Conservation (phyloP, 768 basidiomycete species). For the Collybiopsis luxurians region DNA sequence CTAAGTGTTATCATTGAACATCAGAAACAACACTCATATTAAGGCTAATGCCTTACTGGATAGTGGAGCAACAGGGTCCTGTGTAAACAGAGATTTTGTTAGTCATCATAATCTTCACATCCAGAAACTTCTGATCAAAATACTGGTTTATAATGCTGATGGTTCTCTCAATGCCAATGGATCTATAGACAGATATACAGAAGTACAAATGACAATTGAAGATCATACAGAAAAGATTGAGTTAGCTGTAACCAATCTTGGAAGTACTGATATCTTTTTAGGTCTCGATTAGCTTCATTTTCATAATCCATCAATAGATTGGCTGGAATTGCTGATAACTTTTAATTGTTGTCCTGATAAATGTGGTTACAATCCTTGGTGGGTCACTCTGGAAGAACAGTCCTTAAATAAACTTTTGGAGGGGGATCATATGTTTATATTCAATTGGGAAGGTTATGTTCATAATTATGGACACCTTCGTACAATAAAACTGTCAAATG, state of each 20-base stretch:
- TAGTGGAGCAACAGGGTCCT: too few relatives aligned
- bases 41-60: too few relatives aligned
- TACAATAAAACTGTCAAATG: too few relatives aligned
- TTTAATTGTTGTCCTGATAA: conserved; percentile 4
- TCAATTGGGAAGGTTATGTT: too few relatives aligned
- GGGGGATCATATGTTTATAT: too few relatives aligned
- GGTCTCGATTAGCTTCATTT: conserved; percentile 7
- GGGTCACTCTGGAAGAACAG: background rate
- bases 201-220: background rate
- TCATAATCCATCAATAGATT: conserved; percentile 2
- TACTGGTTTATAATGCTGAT: background rate
- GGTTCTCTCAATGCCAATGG: background rate
- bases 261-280: conserved; percentile 7
- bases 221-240: background rate
- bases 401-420: too few relatives aligned
- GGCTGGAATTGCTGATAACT: background rate
- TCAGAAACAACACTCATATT: too few relatives aligned
- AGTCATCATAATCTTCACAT: background rate
- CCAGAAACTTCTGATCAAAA: background rate
- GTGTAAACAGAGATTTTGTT: too few relatives aligned
- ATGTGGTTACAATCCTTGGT: background rate
- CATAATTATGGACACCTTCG: too few relatives aligned
- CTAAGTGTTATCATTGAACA: too few relatives aligned
- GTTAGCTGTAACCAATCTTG: background rate
- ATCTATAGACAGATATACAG: background rate